Base-by-base conservation (phyloP, 2,329 filamentous ascomycete species). In the Arachnomyces sp. region DNA sequence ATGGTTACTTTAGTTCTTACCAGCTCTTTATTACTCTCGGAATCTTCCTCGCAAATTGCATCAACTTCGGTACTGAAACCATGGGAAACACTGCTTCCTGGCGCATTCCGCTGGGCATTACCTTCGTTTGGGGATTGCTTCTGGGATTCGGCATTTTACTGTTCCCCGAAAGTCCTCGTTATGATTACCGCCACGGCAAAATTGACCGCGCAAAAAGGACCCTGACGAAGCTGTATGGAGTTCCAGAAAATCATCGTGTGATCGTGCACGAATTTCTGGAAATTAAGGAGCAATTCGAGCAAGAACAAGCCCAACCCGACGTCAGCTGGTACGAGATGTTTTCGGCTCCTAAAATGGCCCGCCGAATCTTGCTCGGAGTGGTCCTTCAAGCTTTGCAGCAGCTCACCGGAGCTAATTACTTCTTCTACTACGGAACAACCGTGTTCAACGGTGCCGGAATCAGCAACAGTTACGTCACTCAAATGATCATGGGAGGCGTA, bases 391-490 rank as follows among this genome's bases (percentile, higher is more conserved):
- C 65, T 16, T 52, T 71, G 28, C 68, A 71, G 47, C 68, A 72
- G 49, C 55, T 70, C 18, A 71, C 66, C 15, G 68, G 67, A 44
- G 68, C 67, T 47, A 70, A 70, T 52, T 71, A 68, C 56, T 67
- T 71, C 50, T 72, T 71, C 61, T 72, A 72, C 57, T 72, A 71
- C 45, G 69, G 69, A 28, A 70, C 67, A 7, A 77, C 74, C 7
- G 75, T 87, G 52, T 87, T 88, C 59, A 47, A 72, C 41, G 75
- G 78, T 4, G 78, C 82, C 3, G 82, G 81, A 44, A 71, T 86
- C 34, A 59, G 72, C 2, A 80, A 86, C 58, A 75, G 77, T 13
- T 82, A 80, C 51, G 66, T 77, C 42, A 82, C 77, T 0, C 78
- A 82, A 53, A 77, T 86, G 55, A 84, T 86, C 44, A 69, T 84